These are phyloP conservation scores for Paxillus involutus DNA, from an alignment of 768 basidiomycete species.

Conservation along the genomic window DNA sequence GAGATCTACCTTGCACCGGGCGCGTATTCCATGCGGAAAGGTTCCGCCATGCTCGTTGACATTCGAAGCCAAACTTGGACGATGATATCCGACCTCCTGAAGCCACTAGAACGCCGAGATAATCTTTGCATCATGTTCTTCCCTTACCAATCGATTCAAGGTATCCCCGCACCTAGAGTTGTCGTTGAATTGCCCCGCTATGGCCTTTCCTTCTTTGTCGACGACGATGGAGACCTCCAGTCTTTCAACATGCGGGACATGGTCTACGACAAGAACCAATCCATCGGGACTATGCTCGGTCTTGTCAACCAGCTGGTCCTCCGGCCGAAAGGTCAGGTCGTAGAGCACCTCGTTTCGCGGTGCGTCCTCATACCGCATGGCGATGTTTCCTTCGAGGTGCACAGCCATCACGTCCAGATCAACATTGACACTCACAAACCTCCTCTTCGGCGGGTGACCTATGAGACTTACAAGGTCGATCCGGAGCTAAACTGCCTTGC, in stretches of 20 bases:
- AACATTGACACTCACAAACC: neutral
- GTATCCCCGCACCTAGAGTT: neutral
- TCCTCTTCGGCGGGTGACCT: neutral
- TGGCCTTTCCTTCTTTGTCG: conserved; percentile 37
- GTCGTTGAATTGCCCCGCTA: conserved; percentile 34
- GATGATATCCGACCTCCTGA: conserved; percentile 16
- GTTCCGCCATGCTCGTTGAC: conserved; percentile 11
- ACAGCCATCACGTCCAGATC: neutral
- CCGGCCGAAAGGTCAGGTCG: conserved; percentile 17
- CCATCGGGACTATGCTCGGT: conserved; percentile 41
- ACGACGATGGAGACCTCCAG: conserved; percentile 27
- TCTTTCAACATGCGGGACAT: conserved; percentile 38
- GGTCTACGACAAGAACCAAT: conserved; percentile 39
- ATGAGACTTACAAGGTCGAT: conserved; percentile 27
- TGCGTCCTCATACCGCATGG: conserved; percentile 14
- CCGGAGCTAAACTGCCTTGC: conserved; percentile 21
- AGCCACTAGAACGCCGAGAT: conserved; percentile 10
- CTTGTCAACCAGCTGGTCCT: conserved; percentile 36
- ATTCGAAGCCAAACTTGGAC: conserved; percentile 15
- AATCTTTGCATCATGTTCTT: conserved; percentile 15
- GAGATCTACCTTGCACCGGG: conserved; percentile 2
- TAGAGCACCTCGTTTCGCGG: neutral
- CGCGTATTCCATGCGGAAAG: neutral
- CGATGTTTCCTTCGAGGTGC: neutral
- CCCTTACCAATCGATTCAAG: neutral